phyloP scores from a whole-genome alignment of 2,329 filamentous ascomycete genomes.

The Geoglossum cookeanum region DNA sequence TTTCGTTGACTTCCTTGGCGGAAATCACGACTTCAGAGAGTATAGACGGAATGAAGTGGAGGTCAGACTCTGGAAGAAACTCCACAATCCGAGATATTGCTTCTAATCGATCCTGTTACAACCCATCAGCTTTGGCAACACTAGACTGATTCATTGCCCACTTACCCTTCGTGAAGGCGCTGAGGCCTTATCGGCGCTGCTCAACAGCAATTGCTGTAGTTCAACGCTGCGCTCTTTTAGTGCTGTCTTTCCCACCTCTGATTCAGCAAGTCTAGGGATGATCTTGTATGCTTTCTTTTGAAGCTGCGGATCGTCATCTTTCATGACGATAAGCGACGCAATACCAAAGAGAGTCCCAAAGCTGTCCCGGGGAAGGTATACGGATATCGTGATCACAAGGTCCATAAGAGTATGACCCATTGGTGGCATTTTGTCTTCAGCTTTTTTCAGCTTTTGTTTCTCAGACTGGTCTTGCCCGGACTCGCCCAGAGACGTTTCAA shows the following conservation, averaged over 20 bases:
- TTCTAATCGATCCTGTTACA: conserved; percentile 47
- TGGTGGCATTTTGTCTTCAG: conserved; percentile 64
- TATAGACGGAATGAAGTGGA: conserved; percentile 85
- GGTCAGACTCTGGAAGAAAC: conserved; percentile 53
- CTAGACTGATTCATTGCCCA: background rate
- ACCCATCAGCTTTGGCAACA: background rate
- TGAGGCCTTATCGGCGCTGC: conserved; percentile 66
- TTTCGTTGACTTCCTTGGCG: conserved; percentile 95
- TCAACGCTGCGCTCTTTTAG: conserved; percentile 57
- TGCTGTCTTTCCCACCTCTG: conserved; percentile 56
- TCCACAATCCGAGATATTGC: conserved; percentile 68
- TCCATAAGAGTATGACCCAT: conserved; percentile 93
- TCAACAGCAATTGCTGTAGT: conserved; percentile 63
- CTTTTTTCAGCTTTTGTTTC: conserved; percentile 36
- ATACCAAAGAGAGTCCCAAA: conserved; percentile 75
- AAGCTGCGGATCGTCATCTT: conserved; percentile 68
- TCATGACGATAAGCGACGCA: conserved; percentile 63
- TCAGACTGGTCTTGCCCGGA: conserved; percentile 41
- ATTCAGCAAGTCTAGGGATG: conserved; percentile 74
- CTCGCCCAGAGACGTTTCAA: conserved; percentile 50
- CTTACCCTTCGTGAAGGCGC: conserved; percentile 51
- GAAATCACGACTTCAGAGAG: conserved; percentile 89
- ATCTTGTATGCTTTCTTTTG: conserved; percentile 99
- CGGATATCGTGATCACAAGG: conserved; percentile 84
- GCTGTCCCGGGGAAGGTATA: conserved; percentile 75